Evolutionary conservation across 805 yeast species (phyloP).

Genomic region (Wickerhamiella kurtzmanii): DNA sequence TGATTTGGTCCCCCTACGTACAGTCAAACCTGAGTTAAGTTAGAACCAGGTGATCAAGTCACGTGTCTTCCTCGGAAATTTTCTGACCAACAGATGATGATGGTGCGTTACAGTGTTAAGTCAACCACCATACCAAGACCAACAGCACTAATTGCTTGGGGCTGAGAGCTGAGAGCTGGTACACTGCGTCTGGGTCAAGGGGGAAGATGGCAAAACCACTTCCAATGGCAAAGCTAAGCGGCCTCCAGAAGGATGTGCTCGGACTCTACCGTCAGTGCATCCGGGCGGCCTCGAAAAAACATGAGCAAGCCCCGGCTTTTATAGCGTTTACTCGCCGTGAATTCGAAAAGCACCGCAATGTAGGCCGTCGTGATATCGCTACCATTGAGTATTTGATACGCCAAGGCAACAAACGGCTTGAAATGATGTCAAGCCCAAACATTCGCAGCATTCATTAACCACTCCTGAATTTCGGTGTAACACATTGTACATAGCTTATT

Average conservation of each 20-base stretch:
- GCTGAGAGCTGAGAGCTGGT: background rate
- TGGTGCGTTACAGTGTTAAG: no score
- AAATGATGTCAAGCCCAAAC: conserved; percentile 56
- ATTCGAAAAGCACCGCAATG: conserved; percentile 40
- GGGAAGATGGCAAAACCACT: no score
- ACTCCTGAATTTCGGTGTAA: no score
- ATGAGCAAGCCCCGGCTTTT: conserved; percentile 36
- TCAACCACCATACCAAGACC: no score
- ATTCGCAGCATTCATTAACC: conserved; percentile 46
- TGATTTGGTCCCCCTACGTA: no score
- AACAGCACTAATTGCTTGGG: no score
- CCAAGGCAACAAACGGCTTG: conserved; percentile 56
- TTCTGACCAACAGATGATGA: no score
- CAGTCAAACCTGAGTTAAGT: no score
- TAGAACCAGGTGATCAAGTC: no score
- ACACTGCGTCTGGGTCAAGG: no score
- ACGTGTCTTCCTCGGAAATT: no score
- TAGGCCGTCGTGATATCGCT: conserved; percentile 67
- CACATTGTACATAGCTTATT: no score
- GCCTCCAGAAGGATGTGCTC: conserved; percentile 31
- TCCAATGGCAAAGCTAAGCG: conserved; percentile 22
- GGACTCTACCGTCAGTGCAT: conserved; percentile 38
- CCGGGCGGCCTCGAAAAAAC: conserved; percentile 35
- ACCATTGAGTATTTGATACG: conserved; percentile 77
- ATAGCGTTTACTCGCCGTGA: conserved; percentile 40